Conservation (phyloP, 257 asterid genomes). For the Verbascum thapsus region DNA sequence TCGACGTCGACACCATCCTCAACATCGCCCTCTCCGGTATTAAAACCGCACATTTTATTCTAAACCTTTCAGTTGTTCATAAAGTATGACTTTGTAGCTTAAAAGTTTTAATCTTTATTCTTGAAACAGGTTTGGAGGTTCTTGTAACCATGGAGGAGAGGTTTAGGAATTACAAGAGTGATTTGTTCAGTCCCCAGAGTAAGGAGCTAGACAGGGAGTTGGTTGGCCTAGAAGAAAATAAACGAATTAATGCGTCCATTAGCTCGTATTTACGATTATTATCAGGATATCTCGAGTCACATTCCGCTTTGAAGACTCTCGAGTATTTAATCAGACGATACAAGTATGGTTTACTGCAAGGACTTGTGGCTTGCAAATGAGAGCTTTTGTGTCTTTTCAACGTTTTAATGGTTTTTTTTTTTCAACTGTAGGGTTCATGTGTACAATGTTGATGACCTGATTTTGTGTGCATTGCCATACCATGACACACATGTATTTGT, state of each 20-base stretch:
- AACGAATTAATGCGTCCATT: slow-evolving; percentile 54
- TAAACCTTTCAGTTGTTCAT: neutral
- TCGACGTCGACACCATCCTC: slow-evolving; percentile 62
- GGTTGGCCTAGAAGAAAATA: slow-evolving; percentile 63
- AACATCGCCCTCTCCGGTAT: slow-evolving; percentile 61
- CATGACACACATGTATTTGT: slow-evolving; percentile 88
- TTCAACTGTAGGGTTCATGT: slow-evolving; percentile 62
- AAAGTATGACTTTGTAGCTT: neutral
- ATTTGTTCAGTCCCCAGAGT: slow-evolving; percentile 74
- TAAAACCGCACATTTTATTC: neutral
- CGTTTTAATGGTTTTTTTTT: slow-evolving; percentile 4
- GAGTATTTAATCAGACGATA: slow-evolving; percentile 90
- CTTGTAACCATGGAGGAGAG: slow-evolving; percentile 58
- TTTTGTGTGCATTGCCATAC: slow-evolving; percentile 84
- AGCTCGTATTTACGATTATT: slow-evolving; percentile 65
- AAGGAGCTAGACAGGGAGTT: slow-evolving; percentile 80
- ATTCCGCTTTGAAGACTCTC: slow-evolving; percentile 66
- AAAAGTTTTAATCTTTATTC: neutral
- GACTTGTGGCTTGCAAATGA: neutral
- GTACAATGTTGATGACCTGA: slow-evolving; percentile 71
- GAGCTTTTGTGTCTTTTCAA: neutral
- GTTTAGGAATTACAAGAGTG: slow-evolving; percentile 61
- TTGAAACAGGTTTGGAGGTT: slow-evolving; percentile 68
- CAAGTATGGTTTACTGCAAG: neutral
- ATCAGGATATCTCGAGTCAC: slow-evolving; percentile 62